phyloP scores from a whole-genome alignment of 345 rosid genomes.

The Sonneratia alba region DNA sequence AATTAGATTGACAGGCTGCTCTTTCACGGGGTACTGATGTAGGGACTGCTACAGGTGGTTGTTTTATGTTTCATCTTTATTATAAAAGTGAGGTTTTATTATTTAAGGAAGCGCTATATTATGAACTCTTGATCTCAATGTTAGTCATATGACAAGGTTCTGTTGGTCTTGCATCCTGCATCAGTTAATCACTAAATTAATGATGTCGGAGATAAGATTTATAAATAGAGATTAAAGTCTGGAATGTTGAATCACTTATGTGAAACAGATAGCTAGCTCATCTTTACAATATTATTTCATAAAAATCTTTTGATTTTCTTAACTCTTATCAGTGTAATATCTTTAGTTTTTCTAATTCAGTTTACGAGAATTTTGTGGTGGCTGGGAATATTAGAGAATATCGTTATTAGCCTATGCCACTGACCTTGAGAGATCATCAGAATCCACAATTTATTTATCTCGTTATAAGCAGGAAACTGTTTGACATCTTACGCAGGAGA shows the following conservation, averaged over 20 bases:
- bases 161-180: neutral
- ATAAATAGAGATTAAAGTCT: neutral
- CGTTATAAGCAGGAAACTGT: neutral
- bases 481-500: constrained; percentile 42
- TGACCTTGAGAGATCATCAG: neutral
- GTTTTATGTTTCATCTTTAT: neutral
- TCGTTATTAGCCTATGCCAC: neutral
- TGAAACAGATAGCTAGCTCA: neutral
- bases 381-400: neutral
- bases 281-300: neutral
- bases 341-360: neutral
- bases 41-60: no score
- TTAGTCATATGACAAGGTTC: neutral
- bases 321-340: no score
- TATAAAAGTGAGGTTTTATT: neutral
- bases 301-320: no score
- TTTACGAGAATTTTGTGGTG: neutral
- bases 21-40: neutral
- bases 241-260: neutral
- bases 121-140: neutral
- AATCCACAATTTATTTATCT: neutral
- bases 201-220: neutral
- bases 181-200: neutral
- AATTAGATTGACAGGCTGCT: neutral
- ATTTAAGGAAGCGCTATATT: no score